Evolutionary conservation across 169 alveolate genomes (phyloP), one percentile per base, ranked within the genome.

Genomic region (Toxoplasma gondii): DNA sequence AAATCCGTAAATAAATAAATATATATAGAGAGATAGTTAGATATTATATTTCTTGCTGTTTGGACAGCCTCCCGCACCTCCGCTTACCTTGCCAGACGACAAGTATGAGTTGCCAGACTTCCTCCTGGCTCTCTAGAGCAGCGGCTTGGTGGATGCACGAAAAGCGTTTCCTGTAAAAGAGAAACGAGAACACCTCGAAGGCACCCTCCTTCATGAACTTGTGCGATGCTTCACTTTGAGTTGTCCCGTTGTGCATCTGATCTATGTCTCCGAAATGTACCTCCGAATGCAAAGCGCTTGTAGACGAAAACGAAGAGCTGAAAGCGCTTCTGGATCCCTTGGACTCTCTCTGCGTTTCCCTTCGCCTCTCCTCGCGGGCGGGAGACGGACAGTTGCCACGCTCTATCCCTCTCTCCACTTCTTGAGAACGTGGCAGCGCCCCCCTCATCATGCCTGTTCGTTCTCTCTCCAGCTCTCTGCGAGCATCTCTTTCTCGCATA

Each of bases 81-180:
- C 58, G 58, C 86, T 17, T 39, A 82, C 90, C 64, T 82, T 82
- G 90, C 90, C 90, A 82, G n/a, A 82, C 90, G 39, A 82, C 38
- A 5, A 82, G 90, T n/a, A 82, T 2, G 38, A 82, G 90, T 22
- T 41, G 90, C 90, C 90, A 82, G 17, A 82, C 90, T 17, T 82
- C 90, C 36, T 82, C 90, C 38, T 82, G 90, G 24, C 44, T 43
- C 64, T 82, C 90, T 34, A 82, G 90, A 41, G 64, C 69, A 41
- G 90, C 53, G 9, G 67, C 64, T 31, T 82, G 69, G 41, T 82
- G 90, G 34, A 82, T 82, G 38, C 36, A 82, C 34, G 90, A 82
- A 27, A 82, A 82, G 31, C 90, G 90, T 9, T 24, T 22, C 67
- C 41, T 82, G 90, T 29, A 82, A 43, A 82, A 39, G 64, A 82